Evolutionary conservation across 2,329 filamentous ascomycete species (phyloP).

Genomic region (Epicoccum sorghinum): DNA sequence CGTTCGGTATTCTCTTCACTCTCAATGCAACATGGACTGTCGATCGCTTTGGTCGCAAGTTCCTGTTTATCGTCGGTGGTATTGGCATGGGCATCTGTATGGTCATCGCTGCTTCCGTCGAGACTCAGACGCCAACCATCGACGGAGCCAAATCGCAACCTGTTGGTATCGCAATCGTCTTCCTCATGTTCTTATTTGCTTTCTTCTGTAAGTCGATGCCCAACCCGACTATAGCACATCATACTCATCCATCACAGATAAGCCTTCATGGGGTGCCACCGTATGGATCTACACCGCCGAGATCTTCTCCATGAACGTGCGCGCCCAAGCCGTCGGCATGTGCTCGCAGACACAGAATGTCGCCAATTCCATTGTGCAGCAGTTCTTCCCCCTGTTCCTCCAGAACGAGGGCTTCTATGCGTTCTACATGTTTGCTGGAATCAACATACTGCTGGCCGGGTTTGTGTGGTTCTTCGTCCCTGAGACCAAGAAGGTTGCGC

Average conservation of each 20-base stretch:
- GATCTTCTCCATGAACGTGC: slow-evolving; percentile 74
- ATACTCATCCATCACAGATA: slow-evolving; percentile 55
- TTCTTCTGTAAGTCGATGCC: slow-evolving; percentile 59
- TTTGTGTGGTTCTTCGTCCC: slow-evolving; percentile 53
- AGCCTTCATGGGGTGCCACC: slow-evolving; percentile 72
- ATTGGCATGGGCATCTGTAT: slow-evolving; percentile 74
- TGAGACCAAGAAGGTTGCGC: slow-evolving; percentile 53
- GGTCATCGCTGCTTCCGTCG: slow-evolving; percentile 66
- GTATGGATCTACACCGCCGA: slow-evolving; percentile 75
- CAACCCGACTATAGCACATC: not conserved
- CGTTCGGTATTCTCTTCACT: slow-evolving; percentile 74
- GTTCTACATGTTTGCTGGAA: slow-evolving; percentile 62
- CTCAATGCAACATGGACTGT: slow-evolving; percentile 76
- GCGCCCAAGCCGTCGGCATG: slow-evolving; percentile 73
- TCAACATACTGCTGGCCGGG: slow-evolving; percentile 49
- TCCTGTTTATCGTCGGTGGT: slow-evolving; percentile 71
- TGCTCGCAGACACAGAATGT: slow-evolving; percentile 63
- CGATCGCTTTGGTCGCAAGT: slow-evolving; percentile 72
- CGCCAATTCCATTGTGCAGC: slow-evolving; percentile 70
- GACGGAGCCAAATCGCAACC: slow-evolving; percentile 62
- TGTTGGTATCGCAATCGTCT: slow-evolving; percentile 71
- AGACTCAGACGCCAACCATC: slow-evolving; percentile 62
- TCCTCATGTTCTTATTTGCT: slow-evolving; percentile 70
- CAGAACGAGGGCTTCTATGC: slow-evolving; percentile 63
- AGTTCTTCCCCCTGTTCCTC: slow-evolving; percentile 73